Conservation (phyloP, 2,329 filamentous ascomycete genomes). For the Trichoderma citrinoviride region DNA sequence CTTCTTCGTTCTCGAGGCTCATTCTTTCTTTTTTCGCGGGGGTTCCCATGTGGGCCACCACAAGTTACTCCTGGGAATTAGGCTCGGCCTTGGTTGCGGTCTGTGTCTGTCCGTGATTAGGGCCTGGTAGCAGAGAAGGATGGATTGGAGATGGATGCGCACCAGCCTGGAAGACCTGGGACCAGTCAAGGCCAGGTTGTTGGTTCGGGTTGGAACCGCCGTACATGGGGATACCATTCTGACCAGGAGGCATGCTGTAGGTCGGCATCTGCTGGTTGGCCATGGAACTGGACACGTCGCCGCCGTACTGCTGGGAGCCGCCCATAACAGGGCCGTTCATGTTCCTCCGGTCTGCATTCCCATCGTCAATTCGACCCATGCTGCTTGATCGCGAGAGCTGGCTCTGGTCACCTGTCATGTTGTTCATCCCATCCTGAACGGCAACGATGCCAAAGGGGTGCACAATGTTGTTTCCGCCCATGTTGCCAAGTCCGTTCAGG, state of each 20-base stretch:
- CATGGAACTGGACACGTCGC: slow-evolving; percentile 61
- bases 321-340: slow-evolving; percentile 53
- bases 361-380: slow-evolving; percentile 57
- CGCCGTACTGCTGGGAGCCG: slow-evolving; percentile 54
- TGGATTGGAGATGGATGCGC: slow-evolving; percentile 60
- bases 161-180: slow-evolving; percentile 74
- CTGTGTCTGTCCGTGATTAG: slow-evolving; percentile 68
- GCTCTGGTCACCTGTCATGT: slow-evolving; percentile 58
- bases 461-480: slow-evolving; percentile 56
- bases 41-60: slow-evolving; percentile 34
- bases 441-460: slow-evolving; percentile 58
- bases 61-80: slow-evolving; percentile 49
- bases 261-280: slow-evolving; percentile 61
- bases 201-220: slow-evolving; percentile 59
- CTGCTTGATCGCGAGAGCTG: slow-evolving; percentile 61
- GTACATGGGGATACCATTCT: slow-evolving; percentile 65
- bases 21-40: not conserved
- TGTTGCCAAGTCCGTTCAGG: slow-evolving; percentile 59
- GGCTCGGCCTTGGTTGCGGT: slow-evolving; percentile 67
- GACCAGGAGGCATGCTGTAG: slow-evolving; percentile 61
- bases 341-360: slow-evolving; percentile 56
- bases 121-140: slow-evolving; percentile 48
- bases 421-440: slow-evolving; percentile 57
- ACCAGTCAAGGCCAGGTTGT: slow-evolving; percentile 68
- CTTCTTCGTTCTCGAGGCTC: not conserved